Evolutionary conservation across 441 rosid genomes (phyloP), one percentile per base, ranked within the genome.

Genomic region (Raphanus hybrid): DNA sequence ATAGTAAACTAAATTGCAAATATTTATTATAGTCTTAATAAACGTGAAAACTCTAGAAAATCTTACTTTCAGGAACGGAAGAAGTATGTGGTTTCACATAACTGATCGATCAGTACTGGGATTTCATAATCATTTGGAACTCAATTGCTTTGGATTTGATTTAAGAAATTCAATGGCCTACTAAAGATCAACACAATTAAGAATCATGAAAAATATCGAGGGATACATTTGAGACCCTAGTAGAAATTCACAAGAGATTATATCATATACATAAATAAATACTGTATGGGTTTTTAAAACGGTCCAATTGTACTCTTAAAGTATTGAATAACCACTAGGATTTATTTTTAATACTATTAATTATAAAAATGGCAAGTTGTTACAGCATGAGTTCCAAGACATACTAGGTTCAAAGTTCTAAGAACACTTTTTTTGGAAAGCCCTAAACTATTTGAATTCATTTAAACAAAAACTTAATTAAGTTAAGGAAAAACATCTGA

Each of bases 361-460:
- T 15, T 58, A 12, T 70, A 50, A 68, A 68, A 12, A 10, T 8
- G 70, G 16, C 71, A 50, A 68, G 71, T 68, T 37, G 71, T 50
- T 50, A 29, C 41, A 68, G 15, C 61, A 68, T 57, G 34, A 57
- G 74, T 70, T 70, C 35, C 74, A 58, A 70, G 54, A 65, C 26
- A 68, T 70, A 70, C 74, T 37, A 70, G 74, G 74, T 70, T 70
- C 65, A 70, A 37, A 58, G 12, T 58, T 70, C 65, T 16, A 70
- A 70, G 50, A 70, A 37, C 54, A 2, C 57, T 70, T 70, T 57
- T 57, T 29, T 9, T 23, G 71, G 71, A 37, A 70, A 70, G 61
- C 74, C 65, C 74, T 58, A 58, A 57, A 35, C 18, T n/a, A 61
- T 29, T 61, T 6, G 20, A 52, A 52, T 34, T 61, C 65, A 34